Evolutionary conservation across 306 rosid species (phyloP).

Genomic region (Rubus idaeus): DNA sequence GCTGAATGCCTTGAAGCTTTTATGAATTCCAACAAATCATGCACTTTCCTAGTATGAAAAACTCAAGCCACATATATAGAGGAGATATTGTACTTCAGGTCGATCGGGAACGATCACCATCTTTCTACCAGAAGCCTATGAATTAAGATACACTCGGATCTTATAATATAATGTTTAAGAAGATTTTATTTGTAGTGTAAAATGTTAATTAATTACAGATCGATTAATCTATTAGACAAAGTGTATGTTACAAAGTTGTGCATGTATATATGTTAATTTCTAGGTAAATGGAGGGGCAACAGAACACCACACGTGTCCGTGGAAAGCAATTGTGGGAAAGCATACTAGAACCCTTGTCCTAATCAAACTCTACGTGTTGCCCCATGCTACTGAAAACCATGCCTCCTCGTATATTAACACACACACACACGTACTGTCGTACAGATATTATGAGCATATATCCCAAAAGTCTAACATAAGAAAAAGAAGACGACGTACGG

Average conservation of each 20-base stretch:
- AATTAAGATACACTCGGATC: not conserved
- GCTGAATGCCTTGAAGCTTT: not conserved
- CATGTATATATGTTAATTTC: too few relatives aligned
- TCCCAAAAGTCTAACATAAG: too few relatives aligned
- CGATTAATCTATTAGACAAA: not conserved
- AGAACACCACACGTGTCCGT: not conserved
- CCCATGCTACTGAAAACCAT: not conserved
- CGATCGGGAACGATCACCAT: not conserved
- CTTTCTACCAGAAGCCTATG: not conserved
- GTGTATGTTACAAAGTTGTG: not conserved
- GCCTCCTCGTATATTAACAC: too few relatives aligned
- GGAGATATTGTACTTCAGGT: not conserved
- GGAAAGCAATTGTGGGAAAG: not conserved
- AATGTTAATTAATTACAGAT: too few relatives aligned
- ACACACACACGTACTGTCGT: too few relatives aligned
- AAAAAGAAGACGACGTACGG: not conserved
- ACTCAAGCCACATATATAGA: not conserved
- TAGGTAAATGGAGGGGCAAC: not conserved
- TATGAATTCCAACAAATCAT: not conserved
- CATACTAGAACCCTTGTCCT: not conserved
- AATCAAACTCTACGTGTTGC: not conserved
- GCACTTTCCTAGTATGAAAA: conserved; percentile 15
- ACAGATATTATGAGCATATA: too few relatives aligned
- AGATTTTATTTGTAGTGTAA: not conserved
- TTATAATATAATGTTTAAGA: not conserved